These are phyloP conservation scores for Drosera spatulata DNA, from an alignment of 179 eudicot genomes.

Conservation along the genomic window DNA sequence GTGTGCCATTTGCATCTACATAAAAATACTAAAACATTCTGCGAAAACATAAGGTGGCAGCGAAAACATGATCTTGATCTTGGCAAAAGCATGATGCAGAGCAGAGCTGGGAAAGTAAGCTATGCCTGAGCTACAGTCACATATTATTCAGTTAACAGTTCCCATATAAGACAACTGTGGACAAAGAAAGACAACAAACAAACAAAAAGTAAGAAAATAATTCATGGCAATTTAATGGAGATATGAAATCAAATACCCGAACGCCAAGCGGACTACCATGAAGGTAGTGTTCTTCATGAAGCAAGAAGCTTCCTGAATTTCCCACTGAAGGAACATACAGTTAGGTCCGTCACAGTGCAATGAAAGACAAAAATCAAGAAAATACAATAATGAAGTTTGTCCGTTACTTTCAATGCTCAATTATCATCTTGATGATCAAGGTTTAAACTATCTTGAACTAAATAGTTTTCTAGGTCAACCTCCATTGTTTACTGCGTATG, in stretches of 20 bases:
- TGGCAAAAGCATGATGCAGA: too few relatives aligned
- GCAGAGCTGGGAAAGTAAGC: not conserved
- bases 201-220: not conserved
- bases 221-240: not conserved
- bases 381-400: too few relatives aligned
- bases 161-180: not conserved
- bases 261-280: constrained; percentile 44
- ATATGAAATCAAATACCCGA: constrained; percentile 35
- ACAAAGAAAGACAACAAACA: not conserved
- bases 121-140: constrained; percentile 58
- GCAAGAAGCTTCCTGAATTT: constrained; percentile 44
- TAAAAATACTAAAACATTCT: too few relatives aligned
- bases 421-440: too few relatives aligned
- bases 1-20: too few relatives aligned
- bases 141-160: constrained; percentile 13
- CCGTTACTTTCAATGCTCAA: too few relatives aligned
- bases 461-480: too few relatives aligned
- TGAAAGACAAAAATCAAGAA: too few relatives aligned
- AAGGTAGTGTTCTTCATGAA: constrained; percentile 35
- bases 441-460: too few relatives aligned
- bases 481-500: too few relatives aligned
- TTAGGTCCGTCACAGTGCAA: not conserved
- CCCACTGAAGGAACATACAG: constrained; percentile 42
- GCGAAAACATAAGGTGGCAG: too few relatives aligned
- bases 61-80: too few relatives aligned